Conservation (phyloP, 106 monocot species). For the Acorus gramineus region DNA sequence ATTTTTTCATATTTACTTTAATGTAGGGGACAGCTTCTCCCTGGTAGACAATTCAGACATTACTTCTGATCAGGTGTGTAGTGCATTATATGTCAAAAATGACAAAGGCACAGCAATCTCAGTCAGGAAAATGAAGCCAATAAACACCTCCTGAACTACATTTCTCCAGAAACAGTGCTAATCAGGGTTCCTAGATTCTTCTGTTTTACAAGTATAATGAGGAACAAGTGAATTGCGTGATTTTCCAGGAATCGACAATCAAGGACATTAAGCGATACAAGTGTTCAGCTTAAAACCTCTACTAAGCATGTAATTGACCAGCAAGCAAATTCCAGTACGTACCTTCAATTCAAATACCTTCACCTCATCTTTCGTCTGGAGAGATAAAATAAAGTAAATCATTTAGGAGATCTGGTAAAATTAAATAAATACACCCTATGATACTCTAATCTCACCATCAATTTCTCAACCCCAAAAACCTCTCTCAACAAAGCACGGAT, state of each 20-base stretch:
- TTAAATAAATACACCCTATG: neutral
- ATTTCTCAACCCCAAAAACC: slow-evolving; percentile 13
- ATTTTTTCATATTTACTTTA: slow-evolving; percentile 22
- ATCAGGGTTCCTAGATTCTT: no score
- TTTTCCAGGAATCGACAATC: no score
- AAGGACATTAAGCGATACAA: no score
- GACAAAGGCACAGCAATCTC: no score
- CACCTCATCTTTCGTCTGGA: slow-evolving; percentile 22
- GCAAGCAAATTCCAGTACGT: neutral
- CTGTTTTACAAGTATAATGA: no score
- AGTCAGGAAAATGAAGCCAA: no score
- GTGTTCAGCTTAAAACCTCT: no score
- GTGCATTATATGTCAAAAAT: neutral
- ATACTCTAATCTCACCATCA: slow-evolving; percentile 14
- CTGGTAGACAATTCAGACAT: neutral
- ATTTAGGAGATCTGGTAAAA: neutral
- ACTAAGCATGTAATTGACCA: neutral
- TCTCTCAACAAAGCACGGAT: slow-evolving; percentile 22
- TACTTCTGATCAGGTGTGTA: neutral
- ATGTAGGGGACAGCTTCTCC: slow-evolving; percentile 21
- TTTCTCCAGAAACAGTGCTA: no score
- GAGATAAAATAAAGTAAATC: neutral
- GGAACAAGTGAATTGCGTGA: no score
- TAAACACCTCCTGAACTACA: no score
- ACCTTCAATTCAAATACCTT: slow-evolving; percentile 38